A percentile compares a stretch with the other conserved stretches of the same genome.
phyloP scores from a whole-genome alignment of 192 early-diverging fungal species.

The Rhizophagus sp. region DNA sequence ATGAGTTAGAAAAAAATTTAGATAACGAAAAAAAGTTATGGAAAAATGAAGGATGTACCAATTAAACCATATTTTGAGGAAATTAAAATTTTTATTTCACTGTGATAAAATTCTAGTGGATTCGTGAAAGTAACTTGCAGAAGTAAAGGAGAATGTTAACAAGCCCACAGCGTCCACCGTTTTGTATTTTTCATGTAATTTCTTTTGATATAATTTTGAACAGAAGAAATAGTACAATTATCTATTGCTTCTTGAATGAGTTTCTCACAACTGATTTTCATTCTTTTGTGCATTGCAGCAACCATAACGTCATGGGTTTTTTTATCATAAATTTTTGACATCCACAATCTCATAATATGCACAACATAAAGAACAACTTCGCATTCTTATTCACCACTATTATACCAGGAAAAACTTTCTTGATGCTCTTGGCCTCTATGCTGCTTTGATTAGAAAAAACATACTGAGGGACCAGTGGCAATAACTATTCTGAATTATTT shows the following conservation, averaged over 20 bases:
- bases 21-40: not conserved
- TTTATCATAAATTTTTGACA: not conserved
- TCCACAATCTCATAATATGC: slow-evolving; percentile 31
- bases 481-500: too few species aligned
- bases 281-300: not conserved
- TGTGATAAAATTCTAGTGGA: slow-evolving; percentile 24
- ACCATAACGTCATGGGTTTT: not conserved
- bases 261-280: not conserved
- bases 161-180: slow-evolving; percentile 6
- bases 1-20: too few species aligned
- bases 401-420: slow-evolving; percentile 14
- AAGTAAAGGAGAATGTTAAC: slow-evolving; percentile 25
- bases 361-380: not conserved
- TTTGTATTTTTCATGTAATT: slow-evolving; percentile 22
- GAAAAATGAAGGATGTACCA: not conserved
- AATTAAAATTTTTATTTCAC: not conserved
- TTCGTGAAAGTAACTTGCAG: slow-evolving; percentile 19
- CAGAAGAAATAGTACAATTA: not conserved
- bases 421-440: slow-evolving; percentile 2
- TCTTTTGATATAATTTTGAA: slow-evolving; percentile 9
- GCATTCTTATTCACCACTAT: not conserved
- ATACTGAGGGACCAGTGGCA: not conserved
- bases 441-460: slow-evolving; percentile 6
- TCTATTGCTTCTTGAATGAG: not conserved
- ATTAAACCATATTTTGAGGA: not conserved